phyloP scores from a whole-genome alignment of 1,139 yeast species.

The Hanseniaspora uvarum region DNA sequence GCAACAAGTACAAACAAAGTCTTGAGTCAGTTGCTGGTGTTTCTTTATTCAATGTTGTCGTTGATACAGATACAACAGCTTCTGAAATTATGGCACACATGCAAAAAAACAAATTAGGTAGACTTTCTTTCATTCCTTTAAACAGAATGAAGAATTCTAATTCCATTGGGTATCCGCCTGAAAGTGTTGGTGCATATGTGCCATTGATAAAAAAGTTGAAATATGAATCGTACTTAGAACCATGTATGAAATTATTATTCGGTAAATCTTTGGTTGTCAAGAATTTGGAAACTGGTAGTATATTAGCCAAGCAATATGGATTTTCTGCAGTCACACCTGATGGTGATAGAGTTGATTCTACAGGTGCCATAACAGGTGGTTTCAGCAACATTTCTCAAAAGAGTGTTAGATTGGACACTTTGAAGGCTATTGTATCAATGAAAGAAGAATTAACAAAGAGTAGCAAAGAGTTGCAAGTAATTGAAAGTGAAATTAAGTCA shows the following conservation, averaged over 20 bases:
- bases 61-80: constrained; percentile 80
- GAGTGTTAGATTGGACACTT: constrained; percentile 58
- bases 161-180: constrained; percentile 34
- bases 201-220: constrained; percentile 69
- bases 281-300: constrained; percentile 58
- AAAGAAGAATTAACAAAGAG: constrained; percentile 39
- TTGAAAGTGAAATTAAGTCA: constrained; percentile 33
- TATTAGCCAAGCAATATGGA: constrained; percentile 51
- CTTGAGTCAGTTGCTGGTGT: constrained; percentile 85
- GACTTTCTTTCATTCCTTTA: constrained; percentile 85
- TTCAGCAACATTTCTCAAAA: constrained; percentile 50
- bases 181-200: constrained; percentile 41
- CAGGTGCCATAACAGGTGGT: constrained; percentile 86
- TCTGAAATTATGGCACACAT: constrained; percentile 66
- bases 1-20: constrained; percentile 74
- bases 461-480: constrained; percentile 39
- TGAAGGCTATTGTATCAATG: constrained; percentile 32
- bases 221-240: constrained; percentile 44
- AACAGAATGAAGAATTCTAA: constrained; percentile 65
- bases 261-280: constrained; percentile 71
- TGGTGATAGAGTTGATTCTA: constrained; percentile 79
- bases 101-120: constrained; percentile 58
- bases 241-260: constrained; percentile 69
- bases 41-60: constrained; percentile 77
- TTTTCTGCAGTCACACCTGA: constrained; percentile 77